These are phyloP conservation scores for Quercus lobata DNA, from an alignment of 331 rosid genomes.

Conservation along the genomic window DNA sequence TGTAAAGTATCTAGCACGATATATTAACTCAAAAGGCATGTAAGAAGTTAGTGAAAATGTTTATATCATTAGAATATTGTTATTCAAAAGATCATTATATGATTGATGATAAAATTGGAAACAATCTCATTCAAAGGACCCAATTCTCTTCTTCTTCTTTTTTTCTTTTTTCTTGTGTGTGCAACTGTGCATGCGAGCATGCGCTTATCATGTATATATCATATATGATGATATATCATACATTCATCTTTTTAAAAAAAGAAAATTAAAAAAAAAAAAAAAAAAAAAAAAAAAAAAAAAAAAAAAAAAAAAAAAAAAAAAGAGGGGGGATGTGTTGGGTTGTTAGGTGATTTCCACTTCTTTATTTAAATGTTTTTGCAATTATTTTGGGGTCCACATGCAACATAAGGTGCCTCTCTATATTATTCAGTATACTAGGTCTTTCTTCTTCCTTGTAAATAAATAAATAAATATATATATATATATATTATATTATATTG, in stretches of 20 bases:
- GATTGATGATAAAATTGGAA: neutral
- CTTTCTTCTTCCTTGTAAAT: no score
- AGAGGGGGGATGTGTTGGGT: neutral
- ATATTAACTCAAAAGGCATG: no score
- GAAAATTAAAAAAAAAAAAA: no score
- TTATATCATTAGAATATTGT: neutral
- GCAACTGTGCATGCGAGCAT: neutral
- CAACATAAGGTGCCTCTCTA: neutral
- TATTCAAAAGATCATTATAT: neutral
- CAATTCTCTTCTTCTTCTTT: neutral
- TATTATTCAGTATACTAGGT: neutral
- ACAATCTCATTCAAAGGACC: neutral
- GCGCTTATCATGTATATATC: neutral
- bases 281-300: no score
- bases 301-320: no score
- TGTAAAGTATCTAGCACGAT: no score
- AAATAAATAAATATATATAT: no score
- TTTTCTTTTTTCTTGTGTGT: neutral
- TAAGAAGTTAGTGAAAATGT: no score
- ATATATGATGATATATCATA: neutral
- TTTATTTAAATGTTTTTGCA: neutral
- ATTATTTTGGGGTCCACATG: neutral
- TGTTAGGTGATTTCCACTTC: neutral
- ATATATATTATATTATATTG: neutral
- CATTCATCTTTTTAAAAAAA: no score